Evolutionary conservation across 257 asterid species (phyloP).

Genomic region (Thymus quinquecostatus): DNA sequence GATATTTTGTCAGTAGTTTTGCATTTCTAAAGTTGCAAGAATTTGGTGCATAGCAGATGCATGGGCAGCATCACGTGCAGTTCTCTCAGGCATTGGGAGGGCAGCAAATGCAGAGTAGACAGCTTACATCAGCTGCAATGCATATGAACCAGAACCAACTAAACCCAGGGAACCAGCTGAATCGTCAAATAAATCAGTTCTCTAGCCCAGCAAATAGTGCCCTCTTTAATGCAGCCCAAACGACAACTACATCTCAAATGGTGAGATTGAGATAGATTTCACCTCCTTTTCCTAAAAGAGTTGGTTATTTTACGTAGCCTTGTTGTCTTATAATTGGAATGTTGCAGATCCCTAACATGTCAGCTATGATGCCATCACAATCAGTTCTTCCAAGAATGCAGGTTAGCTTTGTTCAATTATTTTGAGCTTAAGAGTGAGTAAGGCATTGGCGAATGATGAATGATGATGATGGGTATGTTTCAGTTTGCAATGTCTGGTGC

Average conservation of each 20-base stretch:
- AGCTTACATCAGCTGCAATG: conserved; percentile 75
- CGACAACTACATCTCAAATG: conserved; percentile 80
- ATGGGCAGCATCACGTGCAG: conserved; percentile 88
- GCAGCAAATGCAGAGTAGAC: conserved; percentile 88
- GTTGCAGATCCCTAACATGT: conserved; percentile 86
- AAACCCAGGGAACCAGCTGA: conserved; percentile 90
- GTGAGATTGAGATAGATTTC: conserved; percentile 55
- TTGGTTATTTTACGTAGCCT: neutral
- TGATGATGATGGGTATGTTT: conserved; percentile 46
- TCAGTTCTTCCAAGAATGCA: conserved; percentile 76
- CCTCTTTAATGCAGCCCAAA: conserved; percentile 86
- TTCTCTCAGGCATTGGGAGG: conserved; percentile 80
- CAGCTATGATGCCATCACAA: conserved; percentile 92
- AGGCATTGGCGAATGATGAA: too few species aligned
- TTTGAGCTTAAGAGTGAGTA: too few species aligned
- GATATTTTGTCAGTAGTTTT: conserved; percentile 17
- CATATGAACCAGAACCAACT: conserved; percentile 80
- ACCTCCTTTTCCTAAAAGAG: conserved; percentile 12
- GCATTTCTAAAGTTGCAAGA: conserved; percentile 21
- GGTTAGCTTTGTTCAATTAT: conserved; percentile 49
- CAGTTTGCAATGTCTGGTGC: conserved; percentile 81
- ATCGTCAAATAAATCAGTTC: conserved; percentile 84
- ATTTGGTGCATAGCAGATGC: conserved; percentile 54
- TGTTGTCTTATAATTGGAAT: conserved; percentile 26
- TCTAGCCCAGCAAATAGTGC: conserved; percentile 86